Evolutionary conservation across 2,329 filamentous ascomycete species (phyloP).

Genomic region (Tolypocladium tropicale): DNA sequence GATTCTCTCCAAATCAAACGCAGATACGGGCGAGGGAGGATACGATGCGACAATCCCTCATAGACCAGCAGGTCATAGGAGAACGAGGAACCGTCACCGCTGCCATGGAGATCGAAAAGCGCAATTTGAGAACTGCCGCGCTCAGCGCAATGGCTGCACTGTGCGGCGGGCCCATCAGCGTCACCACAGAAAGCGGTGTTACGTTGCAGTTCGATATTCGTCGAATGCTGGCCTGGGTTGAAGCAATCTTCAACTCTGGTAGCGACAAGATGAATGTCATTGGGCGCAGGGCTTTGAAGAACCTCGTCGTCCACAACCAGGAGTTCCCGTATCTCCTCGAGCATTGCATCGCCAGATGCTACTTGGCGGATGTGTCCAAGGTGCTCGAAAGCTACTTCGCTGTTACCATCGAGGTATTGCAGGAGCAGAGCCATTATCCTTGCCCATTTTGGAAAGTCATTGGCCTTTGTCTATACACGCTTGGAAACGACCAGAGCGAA

Average conservation of each 20-base stretch:
- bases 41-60: slow-evolving; percentile 73
- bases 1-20: slow-evolving; percentile 82
- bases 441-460: slow-evolving; percentile 86
- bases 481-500: slow-evolving; percentile 84
- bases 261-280: slow-evolving; percentile 90
- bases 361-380: slow-evolving; percentile 69
- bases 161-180: slow-evolving; percentile 75
- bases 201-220: slow-evolving; percentile 84
- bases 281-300: slow-evolving; percentile 77
- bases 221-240: slow-evolving; percentile 90
- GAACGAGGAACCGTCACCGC: slow-evolving; percentile 74
- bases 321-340: slow-evolving; percentile 79
- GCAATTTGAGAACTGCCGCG: slow-evolving; percentile 80
- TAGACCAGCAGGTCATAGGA: slow-evolving; percentile 66
- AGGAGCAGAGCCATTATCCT: slow-evolving; percentile 71
- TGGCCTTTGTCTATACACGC: slow-evolving; percentile 78
- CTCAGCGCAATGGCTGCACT: slow-evolving; percentile 92
- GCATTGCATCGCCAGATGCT: slow-evolving; percentile 86
- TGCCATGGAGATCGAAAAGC: slow-evolving; percentile 94
- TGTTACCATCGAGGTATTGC: slow-evolving; percentile 79
- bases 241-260: slow-evolving; percentile 83
- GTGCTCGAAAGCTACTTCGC: slow-evolving; percentile 92
- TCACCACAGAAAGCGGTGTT: slow-evolving; percentile 81
- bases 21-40: slow-evolving; percentile 78
- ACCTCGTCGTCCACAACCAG: slow-evolving; percentile 82